These are phyloP conservation scores for Parastagonospora nodorum DNA, from an alignment of 2,329 filamentous ascomycete genomes.

Conservation along the genomic window DNA sequence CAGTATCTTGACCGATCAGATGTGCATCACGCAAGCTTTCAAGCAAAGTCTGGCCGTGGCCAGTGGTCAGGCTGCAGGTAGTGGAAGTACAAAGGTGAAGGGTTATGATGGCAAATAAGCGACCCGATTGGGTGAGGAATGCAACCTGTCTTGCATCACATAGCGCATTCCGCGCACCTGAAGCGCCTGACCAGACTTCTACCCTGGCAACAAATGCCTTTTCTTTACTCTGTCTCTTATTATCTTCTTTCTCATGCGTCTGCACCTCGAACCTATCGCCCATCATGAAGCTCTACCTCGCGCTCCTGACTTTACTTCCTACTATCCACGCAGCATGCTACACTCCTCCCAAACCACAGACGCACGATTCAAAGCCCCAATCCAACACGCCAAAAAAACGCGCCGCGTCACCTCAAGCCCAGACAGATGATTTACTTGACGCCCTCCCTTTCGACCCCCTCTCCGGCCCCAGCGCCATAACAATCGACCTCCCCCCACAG, in stretches of 20 bases:
- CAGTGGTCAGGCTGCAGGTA: slow-evolving; percentile 25
- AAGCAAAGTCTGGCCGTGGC: slow-evolving; percentile 40
- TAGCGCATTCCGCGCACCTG: neutral
- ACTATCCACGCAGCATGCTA: neutral
- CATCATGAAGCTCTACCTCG: neutral
- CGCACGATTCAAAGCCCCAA: neutral
- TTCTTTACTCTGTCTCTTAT: neutral
- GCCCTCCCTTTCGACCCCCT: neutral
- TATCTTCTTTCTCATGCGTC: neutral
- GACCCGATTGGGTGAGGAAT: neutral
- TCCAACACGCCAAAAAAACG: neutral
- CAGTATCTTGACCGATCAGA: slow-evolving; percentile 52
- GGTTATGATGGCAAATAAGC: slow-evolving; percentile 27
- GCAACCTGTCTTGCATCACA: neutral
- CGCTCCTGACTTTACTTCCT: neutral
- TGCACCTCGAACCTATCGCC: neutral
- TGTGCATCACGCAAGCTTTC: slow-evolving; percentile 51
- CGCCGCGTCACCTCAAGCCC: neutral
- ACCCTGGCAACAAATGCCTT: neutral
- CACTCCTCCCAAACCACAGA: neutral
- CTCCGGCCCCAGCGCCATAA: neutral
- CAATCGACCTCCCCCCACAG: slow-evolving; percentile 1
- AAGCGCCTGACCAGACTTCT: neutral
- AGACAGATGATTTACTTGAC: neutral
- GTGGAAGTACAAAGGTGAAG: slow-evolving; percentile 17